Base-by-base conservation (phyloP, 163 green algal species). In the Prototheca stagnorum region DNA sequence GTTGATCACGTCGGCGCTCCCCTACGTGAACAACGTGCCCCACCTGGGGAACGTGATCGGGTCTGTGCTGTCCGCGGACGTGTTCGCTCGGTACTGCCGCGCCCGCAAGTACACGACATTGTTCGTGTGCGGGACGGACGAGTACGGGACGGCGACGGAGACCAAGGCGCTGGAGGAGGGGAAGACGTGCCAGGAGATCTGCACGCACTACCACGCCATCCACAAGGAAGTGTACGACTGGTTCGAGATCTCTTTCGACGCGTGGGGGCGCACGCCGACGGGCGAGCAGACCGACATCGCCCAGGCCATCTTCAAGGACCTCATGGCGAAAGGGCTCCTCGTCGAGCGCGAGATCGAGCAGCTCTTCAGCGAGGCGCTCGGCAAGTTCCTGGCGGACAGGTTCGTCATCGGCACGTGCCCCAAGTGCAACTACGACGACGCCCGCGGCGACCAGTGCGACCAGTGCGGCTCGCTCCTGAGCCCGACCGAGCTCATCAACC, bases 21-120 rank as follows among this genome's bases (percentile, higher is more conserved):
- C 88, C 2, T 97, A 97, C 51, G 88, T 97, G 22, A 97, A 97
- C 73, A 97, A 97, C 63, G 86, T 96, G 47, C 88, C 88, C 0
- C 88, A 97, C 61, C 73, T 97, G 39, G 88, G 88, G 39, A 97
- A 98, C 79, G 95, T 98, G 67, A 95, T 98, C 37, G 87, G 88
- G 35, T 96, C 85, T 57, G 88, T 98, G 44, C 71, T 98, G 17
- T 57, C 61, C n/a, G 88, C 88, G 0, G 88, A 98, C 59, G 78
- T 77, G 47, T 97, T 94, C 53, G 81, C 88, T 6, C 73, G 88
- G 16, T 97, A 78, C 70, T 86, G 73, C 53, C 74, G 88, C 14
- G 53, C 70, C 4, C 67, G 88, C 0, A 82, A 85, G 14, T 81
- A 96, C 79, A 96, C 95, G 61, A 66, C 53, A 24, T 73, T 97